phyloP scores from a whole-genome alignment of 2,329 filamentous ascomycete species.

The Paraphoma sp. region DNA sequence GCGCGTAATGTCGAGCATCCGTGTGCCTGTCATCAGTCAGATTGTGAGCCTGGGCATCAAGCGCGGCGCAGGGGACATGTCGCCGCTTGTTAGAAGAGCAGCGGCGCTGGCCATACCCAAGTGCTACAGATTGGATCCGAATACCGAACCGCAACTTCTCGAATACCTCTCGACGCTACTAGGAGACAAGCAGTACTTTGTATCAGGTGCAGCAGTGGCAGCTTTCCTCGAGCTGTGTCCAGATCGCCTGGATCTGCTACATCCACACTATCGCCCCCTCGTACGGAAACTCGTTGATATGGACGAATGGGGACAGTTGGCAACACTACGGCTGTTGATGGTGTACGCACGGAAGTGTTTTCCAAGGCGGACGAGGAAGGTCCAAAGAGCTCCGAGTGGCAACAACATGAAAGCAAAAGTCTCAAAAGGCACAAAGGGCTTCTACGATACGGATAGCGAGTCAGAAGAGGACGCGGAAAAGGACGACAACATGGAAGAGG shows the following conservation, averaged over 20 bases:
- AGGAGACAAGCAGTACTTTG: conserved; percentile 92
- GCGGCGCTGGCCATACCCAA: conserved; percentile 95
- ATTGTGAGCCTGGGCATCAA: conserved; percentile 97
- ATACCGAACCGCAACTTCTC: conserved; percentile 80
- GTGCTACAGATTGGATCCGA: conserved; percentile 89
- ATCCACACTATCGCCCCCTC: conserved; percentile 84
- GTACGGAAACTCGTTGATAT: conserved; percentile 95
- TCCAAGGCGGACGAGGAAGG: conserved; percentile 68
- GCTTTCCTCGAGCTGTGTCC: conserved; percentile 91
- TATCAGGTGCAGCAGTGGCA: conserved; percentile 90
- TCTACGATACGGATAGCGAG: conserved; percentile 68
- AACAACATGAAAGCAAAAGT: conserved; percentile 41
- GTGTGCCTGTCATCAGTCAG: conserved; percentile 97
- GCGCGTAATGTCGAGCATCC: conserved; percentile 95
- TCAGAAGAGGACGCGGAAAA: conserved; percentile 52
- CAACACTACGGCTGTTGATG: conserved; percentile 80
- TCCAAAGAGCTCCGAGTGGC: conserved; percentile 59
- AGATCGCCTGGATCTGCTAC: conserved; percentile 84
- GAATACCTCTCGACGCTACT: conserved; percentile 81
- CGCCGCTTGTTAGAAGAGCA: conserved; percentile 88
- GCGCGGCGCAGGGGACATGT: conserved; percentile 92
- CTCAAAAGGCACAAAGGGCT: conserved; percentile 65
- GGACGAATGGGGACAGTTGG: conserved; percentile 97
- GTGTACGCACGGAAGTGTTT: conserved; percentile 89
- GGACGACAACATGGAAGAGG: conserved; percentile 60